A percentile compares a stretch with the other conserved stretches of the same genome.
These are phyloP conservation scores for Danielia oregonensis DNA, from an alignment of 805 yeast species.

Conservation along the genomic window DNA sequence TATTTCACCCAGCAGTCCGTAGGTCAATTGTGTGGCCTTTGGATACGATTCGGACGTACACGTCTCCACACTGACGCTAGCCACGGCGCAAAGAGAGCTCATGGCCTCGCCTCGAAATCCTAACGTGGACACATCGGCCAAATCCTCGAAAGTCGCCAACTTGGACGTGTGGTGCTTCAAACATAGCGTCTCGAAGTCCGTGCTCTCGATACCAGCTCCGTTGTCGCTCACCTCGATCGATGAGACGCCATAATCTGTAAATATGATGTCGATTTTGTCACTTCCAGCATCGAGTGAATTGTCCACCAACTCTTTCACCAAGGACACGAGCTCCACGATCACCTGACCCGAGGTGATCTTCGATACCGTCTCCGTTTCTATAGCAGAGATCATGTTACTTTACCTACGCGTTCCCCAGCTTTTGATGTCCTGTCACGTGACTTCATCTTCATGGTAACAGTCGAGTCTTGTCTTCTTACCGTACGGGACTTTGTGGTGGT, in stretches of 20 bases:
- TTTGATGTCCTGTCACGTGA: too few relatives aligned
- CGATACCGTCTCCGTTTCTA: constrained; percentile 54
- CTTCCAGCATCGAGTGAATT: constrained; percentile 82
- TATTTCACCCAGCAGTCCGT: constrained; percentile 54
- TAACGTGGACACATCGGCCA: constrained; percentile 46
- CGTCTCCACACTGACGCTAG: constrained; percentile 46
- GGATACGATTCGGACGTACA: constrained; percentile 49
- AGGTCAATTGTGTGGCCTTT: constrained; percentile 52
- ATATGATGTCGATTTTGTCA: constrained; percentile 59
- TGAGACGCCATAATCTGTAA: constrained; percentile 71
- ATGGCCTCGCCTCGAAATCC: constrained; percentile 85
- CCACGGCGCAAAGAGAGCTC: constrained; percentile 61
- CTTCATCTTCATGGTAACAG: constrained; percentile 19
- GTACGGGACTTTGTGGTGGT: constrained; percentile 49
- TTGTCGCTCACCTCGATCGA: constrained; percentile 65
- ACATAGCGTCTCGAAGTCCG: constrained; percentile 54
- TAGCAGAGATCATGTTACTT: too few relatives aligned
- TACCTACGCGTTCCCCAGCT: too few relatives aligned
- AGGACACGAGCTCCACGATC: constrained; percentile 70
- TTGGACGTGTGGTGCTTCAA: constrained; percentile 69
- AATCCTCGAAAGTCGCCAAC: constrained; percentile 51
- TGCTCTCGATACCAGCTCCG: constrained; percentile 57
- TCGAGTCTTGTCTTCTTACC: too few relatives aligned
- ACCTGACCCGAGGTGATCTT: constrained; percentile 91
- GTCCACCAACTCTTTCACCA: constrained; percentile 83